phyloP scores from a whole-genome alignment of 1,284 basidiomycete species.

The Hypsizygus ulmarius region DNA sequence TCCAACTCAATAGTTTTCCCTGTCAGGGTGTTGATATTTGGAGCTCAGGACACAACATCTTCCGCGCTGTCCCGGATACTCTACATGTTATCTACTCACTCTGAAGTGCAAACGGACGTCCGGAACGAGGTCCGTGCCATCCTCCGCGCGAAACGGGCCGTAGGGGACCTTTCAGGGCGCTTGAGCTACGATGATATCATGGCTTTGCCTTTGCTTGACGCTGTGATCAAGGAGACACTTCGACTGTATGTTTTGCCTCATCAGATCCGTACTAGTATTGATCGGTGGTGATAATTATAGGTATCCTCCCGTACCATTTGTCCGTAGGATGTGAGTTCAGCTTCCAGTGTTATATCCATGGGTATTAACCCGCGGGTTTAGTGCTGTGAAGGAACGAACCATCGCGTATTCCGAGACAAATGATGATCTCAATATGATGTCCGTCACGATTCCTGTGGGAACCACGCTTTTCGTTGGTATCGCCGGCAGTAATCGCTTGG shows the following conservation, averaged over 20 bases:
- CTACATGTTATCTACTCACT: conserved; percentile 30
- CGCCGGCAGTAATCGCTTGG: conserved; percentile 35
- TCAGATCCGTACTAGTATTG: background rate
- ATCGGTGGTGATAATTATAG: conserved; percentile 19
- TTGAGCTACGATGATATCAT: conserved; percentile 38
- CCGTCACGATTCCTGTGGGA: conserved; percentile 34
- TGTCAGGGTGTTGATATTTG: conserved; percentile 42
- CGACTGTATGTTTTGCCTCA: conserved; percentile 34
- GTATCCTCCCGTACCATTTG: conserved; percentile 43
- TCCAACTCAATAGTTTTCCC: background rate
- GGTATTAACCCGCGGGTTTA: conserved; percentile 11
- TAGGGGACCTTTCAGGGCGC: conserved; percentile 18
- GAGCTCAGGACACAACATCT: conserved; percentile 44
- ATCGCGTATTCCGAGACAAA: conserved; percentile 27
- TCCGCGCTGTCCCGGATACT: conserved; percentile 38
- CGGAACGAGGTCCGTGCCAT: conserved; percentile 32
- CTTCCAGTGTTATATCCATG: background rate
- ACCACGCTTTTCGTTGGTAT: conserved; percentile 41
- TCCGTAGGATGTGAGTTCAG: conserved; percentile 39
- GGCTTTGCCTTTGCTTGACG: conserved; percentile 41
- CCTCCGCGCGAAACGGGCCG: conserved; percentile 18
- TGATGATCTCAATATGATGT: conserved; percentile 16
- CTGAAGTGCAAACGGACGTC: conserved; percentile 32
- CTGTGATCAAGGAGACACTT: conserved; percentile 46
- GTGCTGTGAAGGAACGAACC: conserved; percentile 31